Evolutionary conservation across 495 filamentous ascomycete genomes (phyloP).

Genomic region (Annulohypoxylon bovei): DNA sequence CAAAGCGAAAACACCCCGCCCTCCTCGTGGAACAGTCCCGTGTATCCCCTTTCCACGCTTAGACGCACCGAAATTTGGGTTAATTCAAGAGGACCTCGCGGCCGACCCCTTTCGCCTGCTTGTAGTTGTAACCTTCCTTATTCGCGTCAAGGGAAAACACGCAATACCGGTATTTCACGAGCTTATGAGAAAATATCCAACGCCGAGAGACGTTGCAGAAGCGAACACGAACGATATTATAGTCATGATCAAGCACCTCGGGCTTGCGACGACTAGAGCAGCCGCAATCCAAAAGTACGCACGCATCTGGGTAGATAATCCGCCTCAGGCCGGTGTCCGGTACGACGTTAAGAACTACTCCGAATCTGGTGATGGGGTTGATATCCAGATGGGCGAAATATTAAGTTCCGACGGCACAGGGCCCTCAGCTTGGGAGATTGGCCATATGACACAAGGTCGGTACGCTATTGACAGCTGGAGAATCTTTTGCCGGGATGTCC

Average conservation of each 20-base stretch:
- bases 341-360: constrained; percentile 80
- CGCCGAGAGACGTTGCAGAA: constrained; percentile 68
- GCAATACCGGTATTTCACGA: constrained; percentile 79
- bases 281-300: constrained; percentile 70
- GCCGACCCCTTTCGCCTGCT: constrained; percentile 76
- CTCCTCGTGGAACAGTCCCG: constrained; percentile 63
- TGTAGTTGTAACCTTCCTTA: constrained; percentile 83
- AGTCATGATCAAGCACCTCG: constrained; percentile 74
- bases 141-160: constrained; percentile 76
- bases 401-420: constrained; percentile 41
- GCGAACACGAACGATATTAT: constrained; percentile 68
- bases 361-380: constrained; percentile 59
- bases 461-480: constrained; percentile 94
- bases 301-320: constrained; percentile 71
- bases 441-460: constrained; percentile 83
- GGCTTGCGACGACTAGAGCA: constrained; percentile 68
- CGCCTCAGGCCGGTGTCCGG: constrained; percentile 67
- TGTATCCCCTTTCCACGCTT: constrained; percentile 78
- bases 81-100: constrained; percentile 84
- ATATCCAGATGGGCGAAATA: constrained; percentile 62
- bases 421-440: constrained; percentile 79
- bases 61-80: constrained; percentile 69
- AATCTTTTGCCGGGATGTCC: constrained; percentile 87
- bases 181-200: constrained; percentile 75
- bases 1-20: constrained; percentile 35